Conservation (phyloP, 169 alveolate genomes). For the Sarcocystis neurona region DNA sequence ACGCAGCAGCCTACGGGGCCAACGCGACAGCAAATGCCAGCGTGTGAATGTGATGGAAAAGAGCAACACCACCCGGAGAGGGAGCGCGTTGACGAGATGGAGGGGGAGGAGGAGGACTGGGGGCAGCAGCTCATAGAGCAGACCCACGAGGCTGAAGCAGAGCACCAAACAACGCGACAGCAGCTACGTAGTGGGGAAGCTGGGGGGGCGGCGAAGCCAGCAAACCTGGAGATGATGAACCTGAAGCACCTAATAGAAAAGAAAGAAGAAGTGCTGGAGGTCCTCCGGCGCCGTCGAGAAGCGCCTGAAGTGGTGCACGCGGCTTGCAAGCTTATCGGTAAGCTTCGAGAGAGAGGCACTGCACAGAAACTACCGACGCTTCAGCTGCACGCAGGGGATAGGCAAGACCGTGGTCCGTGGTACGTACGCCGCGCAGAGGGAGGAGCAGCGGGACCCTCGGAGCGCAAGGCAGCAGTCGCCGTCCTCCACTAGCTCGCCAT, state of each 20-base stretch:
- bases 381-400: too few relatives aligned
- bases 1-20: too few relatives aligned
- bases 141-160: background rate
- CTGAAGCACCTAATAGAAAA: background rate
- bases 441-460: too few relatives aligned
- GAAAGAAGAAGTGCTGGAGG: conserved; percentile 5
- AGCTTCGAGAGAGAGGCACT: too few relatives aligned
- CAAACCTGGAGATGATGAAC: background rate
- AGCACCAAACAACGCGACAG: background rate
- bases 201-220: background rate
- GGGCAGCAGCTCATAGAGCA: background rate
- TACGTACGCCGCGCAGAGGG: too few relatives aligned
- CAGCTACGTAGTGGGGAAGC: background rate
- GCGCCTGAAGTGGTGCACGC: background rate
- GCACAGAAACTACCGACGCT: too few relatives aligned
- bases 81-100: background rate
- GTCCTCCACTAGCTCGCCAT: too few relatives aligned
- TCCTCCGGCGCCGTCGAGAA: background rate
- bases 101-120: background rate
- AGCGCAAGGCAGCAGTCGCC: too few relatives aligned
- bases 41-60: too few relatives aligned
- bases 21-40: too few relatives aligned
- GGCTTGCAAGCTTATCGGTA: conserved; percentile 11
- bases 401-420: too few relatives aligned
- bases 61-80: too few relatives aligned